A percentile compares a stretch with the other conserved stretches of the same genome.
These are phyloP conservation scores for Kuraishia borneana DNA, from an alignment of 805 yeast species.

Conservation along the genomic window DNA sequence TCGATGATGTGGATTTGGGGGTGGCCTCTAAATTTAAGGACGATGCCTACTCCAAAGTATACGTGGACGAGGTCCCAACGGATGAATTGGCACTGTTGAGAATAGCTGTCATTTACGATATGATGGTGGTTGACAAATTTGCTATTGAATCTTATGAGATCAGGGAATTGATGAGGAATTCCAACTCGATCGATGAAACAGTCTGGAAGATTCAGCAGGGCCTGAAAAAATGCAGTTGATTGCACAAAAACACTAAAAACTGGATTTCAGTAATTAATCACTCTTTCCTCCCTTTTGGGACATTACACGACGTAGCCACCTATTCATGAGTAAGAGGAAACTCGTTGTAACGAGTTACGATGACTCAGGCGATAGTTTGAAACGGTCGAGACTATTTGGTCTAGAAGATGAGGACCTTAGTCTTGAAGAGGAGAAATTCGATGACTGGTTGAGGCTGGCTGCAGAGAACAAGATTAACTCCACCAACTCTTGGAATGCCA, in stretches of 20 bases:
- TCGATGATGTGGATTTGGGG: background rate
- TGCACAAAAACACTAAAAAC: no score
- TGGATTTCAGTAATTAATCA: no score
- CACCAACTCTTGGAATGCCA: slow-evolving; percentile 38
- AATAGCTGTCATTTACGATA: slow-evolving; percentile 1
- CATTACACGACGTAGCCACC: no score
- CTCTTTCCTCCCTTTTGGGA: no score
- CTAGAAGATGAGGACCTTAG: background rate
- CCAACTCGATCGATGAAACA: background rate
- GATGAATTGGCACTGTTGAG: slow-evolving; percentile 4
- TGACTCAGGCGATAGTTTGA: no score
- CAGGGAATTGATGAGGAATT: background rate
- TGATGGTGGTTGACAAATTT: slow-evolving; percentile 1
- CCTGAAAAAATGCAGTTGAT: slow-evolving; percentile 1
- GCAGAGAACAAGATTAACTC: slow-evolving; percentile 52
- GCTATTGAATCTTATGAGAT: slow-evolving; percentile 3
- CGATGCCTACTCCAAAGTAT: background rate
- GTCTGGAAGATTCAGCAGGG: background rate
- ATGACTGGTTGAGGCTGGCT: slow-evolving; percentile 74
- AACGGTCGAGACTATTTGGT: background rate
- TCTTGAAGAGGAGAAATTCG: slow-evolving; percentile 37
- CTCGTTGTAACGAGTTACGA: no score
- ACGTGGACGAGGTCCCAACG: slow-evolving; percentile 2
- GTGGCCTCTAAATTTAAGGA: background rate
- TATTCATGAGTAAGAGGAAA: no score